Evolutionary conservation across 225 moss, liverwort and hornwort species (phyloP).

Genomic region (Anthoceros angustus): DNA sequence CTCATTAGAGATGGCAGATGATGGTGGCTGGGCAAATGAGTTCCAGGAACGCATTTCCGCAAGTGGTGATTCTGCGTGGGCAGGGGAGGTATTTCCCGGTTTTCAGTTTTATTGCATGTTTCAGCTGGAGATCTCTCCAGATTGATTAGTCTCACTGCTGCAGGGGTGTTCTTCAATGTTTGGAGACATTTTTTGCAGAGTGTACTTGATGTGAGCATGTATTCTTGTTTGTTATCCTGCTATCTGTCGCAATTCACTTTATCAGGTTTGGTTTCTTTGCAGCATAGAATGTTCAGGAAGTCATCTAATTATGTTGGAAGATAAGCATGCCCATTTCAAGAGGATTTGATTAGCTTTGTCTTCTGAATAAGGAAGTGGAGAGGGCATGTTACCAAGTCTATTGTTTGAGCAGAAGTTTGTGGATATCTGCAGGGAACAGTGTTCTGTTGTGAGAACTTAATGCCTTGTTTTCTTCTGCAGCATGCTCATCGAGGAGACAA

Average conservation of each 20-base stretch:
- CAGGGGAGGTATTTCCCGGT: constrained; percentile 35
- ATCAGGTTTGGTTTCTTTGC: too few relatives aligned
- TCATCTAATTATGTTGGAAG: too few relatives aligned
- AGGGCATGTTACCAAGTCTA: neutral
- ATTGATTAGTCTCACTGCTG: neutral
- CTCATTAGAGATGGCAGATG: constrained; percentile 22
- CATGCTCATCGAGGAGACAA: constrained; percentile 33
- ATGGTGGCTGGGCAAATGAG: constrained; percentile 62
- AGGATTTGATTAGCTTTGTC: too few relatives aligned
- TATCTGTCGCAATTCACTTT: too few relatives aligned
- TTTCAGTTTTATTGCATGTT: neutral
- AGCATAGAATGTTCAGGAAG: too few relatives aligned
- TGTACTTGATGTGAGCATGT: too few relatives aligned
- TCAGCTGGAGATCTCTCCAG: neutral
- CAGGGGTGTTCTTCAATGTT: neutral
- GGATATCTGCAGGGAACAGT: neutral
- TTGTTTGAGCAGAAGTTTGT: neutral
- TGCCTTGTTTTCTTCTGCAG: constrained; percentile 13
- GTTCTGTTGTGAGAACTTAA: neutral
- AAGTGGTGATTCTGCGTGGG: constrained; percentile 34
- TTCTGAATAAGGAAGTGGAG: too few relatives aligned
- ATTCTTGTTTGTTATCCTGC: too few relatives aligned
- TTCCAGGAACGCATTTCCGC: constrained; percentile 50
- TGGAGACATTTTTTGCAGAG: too few relatives aligned
- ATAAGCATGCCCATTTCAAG: too few relatives aligned